These are phyloP conservation scores for Marvania coccoides DNA, from an alignment of 139 green algal genomes.

Conservation along the genomic window DNA sequence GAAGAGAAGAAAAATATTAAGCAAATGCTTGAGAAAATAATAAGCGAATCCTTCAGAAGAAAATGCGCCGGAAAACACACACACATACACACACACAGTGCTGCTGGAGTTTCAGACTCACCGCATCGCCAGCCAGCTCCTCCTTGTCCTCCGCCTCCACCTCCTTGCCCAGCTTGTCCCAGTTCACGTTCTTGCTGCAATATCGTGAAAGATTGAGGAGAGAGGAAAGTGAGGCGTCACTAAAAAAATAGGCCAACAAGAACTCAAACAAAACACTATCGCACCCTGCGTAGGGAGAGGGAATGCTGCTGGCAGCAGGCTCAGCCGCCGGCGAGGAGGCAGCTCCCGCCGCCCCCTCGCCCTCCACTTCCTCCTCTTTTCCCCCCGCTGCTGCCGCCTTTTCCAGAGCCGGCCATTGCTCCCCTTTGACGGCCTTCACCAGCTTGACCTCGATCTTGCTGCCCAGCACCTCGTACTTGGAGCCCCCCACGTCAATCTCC, in stretches of 20 bases:
- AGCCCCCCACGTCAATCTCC: constrained; percentile 31
- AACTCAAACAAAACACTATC: background rate
- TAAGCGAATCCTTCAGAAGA: no score
- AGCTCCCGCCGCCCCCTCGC: background rate
- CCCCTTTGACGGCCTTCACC: constrained; percentile 44
- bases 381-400: background rate
- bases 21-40: no score
- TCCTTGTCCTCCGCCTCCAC: constrained; percentile 69
- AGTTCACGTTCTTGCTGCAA: constrained; percentile 41
- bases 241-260: no score
- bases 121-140: constrained; percentile 72
- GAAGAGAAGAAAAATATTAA: no score
- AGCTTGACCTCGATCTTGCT: constrained; percentile 76
- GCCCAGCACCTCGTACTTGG: constrained; percentile 48
- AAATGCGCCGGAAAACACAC: no score
- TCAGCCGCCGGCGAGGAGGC: background rate
- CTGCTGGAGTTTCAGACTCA: no score
- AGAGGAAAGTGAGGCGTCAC: background rate
- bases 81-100: no score
- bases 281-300: constrained; percentile 12
- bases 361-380: background rate
- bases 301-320: no score
- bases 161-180: constrained; percentile 64
- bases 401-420: constrained; percentile 60
- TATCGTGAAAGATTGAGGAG: no score